phyloP scores from a whole-genome alignment of 2,329 filamentous ascomycete genomes.

The Talaromyces sp. region DNA sequence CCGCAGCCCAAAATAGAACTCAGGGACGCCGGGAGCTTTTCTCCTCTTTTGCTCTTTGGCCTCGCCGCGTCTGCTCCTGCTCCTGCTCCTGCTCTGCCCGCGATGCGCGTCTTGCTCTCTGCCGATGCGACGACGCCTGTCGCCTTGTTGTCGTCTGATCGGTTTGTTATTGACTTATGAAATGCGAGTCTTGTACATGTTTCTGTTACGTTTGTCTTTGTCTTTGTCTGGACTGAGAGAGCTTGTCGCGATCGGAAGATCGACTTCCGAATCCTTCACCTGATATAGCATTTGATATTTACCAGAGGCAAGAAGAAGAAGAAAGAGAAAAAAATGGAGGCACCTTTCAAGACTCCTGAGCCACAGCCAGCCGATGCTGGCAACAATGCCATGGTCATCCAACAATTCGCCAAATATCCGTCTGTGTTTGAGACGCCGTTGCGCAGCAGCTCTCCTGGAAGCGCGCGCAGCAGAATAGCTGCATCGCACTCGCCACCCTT shows the following conservation, averaged over 20 bases:
- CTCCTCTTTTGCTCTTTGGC: neutral
- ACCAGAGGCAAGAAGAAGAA: neutral
- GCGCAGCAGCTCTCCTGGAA: slow-evolving; percentile 32
- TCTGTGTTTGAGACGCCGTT: slow-evolving; percentile 27
- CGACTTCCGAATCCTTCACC: neutral
- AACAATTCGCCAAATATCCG: slow-evolving; percentile 35
- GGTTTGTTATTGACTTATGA: neutral
- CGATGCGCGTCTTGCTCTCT: neutral
- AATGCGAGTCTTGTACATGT: neutral
- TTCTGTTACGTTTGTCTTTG: neutral
- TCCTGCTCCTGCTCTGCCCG: too few species aligned
- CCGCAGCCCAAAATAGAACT: slow-evolving; percentile 12
- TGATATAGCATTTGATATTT: neutral
- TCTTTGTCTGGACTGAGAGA: neutral
- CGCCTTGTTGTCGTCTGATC: slow-evolving; percentile 1
- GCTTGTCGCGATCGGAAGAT: neutral
- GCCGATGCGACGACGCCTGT: neutral
- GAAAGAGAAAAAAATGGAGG: slow-evolving; percentile 22
- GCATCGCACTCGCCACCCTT: slow-evolving; percentile 30
- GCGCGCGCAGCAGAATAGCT: slow-evolving; percentile 26
- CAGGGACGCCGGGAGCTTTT: slow-evolving; percentile 1
- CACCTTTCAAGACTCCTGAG: slow-evolving; percentile 21
- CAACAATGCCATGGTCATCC: slow-evolving; percentile 25
- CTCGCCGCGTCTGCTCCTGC: neutral
- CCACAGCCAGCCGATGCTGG: slow-evolving; percentile 23